Conservation (phyloP, 1,284 basidiomycete genomes). For the Microstroma glucosiphilum region DNA sequence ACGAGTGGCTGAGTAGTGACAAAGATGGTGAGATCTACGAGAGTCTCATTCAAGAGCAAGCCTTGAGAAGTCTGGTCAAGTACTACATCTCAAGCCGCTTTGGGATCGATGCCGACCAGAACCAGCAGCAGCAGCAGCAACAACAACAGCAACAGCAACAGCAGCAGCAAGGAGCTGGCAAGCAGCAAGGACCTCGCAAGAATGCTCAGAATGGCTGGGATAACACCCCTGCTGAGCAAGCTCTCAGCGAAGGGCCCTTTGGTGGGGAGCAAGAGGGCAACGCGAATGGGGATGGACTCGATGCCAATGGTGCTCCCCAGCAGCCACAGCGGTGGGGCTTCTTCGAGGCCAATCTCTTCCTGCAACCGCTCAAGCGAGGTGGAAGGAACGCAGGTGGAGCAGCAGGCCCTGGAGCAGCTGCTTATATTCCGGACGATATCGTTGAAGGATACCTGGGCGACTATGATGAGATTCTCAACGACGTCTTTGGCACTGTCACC, state of each 20-base stretch:
- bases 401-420: conserved; percentile 36
- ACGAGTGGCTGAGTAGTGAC: conserved; percentile 94
- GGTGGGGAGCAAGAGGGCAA: conserved; percentile 1
- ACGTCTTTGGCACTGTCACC: conserved; percentile 52
- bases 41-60: conserved; percentile 80
- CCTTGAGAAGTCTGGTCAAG: conserved; percentile 85
- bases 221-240: not conserved
- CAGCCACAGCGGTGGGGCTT: conserved; percentile 22
- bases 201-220: not conserved
- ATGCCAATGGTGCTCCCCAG: not conserved
- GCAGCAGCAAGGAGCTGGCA: conserved; percentile 14
- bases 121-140: conserved; percentile 11
- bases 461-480: conserved; percentile 56
- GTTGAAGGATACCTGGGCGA: conserved; percentile 57
- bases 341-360: conserved; percentile 55
- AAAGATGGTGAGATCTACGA: conserved; percentile 77
- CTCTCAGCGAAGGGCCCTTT: not conserved
- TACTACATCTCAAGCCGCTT: conserved; percentile 61
- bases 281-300: conserved; percentile 9
- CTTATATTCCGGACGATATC: conserved; percentile 56
- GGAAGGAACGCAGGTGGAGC: conserved; percentile 42
- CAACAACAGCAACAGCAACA: conserved; percentile 11
- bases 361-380: conserved; percentile 51
- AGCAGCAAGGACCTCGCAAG: conserved; percentile 1
- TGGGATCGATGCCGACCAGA: conserved; percentile 16